phyloP scores from a whole-genome alignment of 768 basidiomycete genomes.

The Coprinopsis strossmayeri region DNA sequence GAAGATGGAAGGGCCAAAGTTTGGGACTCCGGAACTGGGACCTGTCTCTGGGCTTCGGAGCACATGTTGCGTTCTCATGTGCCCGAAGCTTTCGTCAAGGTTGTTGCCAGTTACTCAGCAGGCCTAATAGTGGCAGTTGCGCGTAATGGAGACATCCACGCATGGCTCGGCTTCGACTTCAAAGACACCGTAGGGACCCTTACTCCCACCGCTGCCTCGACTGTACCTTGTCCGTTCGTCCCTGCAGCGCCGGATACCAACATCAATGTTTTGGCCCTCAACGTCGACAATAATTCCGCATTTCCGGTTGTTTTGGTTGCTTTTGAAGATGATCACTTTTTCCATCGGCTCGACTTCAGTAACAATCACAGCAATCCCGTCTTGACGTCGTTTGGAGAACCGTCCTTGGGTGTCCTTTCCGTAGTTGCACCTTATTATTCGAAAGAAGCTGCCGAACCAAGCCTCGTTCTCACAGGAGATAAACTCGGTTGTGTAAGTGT shows the following conservation, averaged over 20 bases:
- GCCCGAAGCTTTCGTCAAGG: slow-evolving; percentile 44
- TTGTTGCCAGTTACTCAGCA: slow-evolving; percentile 34
- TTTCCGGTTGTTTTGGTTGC: slow-evolving; percentile 40
- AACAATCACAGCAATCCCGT: slow-evolving; percentile 22
- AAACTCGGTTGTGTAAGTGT: slow-evolving; percentile 56
- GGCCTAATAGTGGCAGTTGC: slow-evolving; percentile 42
- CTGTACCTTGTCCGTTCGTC: slow-evolving; percentile 5
- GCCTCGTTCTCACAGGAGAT: slow-evolving; percentile 61
- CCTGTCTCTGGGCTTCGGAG: slow-evolving; percentile 61
- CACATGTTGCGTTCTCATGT: slow-evolving; percentile 25
- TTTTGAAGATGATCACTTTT: slow-evolving; percentile 40
- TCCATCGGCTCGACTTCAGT: slow-evolving; percentile 44
- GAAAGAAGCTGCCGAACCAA: slow-evolving; percentile 24
- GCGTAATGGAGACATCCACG: slow-evolving; percentile 47
- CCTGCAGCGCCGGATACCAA: slow-evolving; percentile 1
- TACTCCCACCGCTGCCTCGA: neutral
- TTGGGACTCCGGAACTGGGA: slow-evolving; percentile 54
- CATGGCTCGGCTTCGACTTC: slow-evolving; percentile 44
- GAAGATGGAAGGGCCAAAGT: slow-evolving; percentile 66
- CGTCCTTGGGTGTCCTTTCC: slow-evolving; percentile 44
- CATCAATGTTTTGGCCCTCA: slow-evolving; percentile 16
- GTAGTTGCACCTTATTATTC: slow-evolving; percentile 44
- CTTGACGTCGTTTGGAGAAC: slow-evolving; percentile 43
- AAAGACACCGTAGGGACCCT: neutral
- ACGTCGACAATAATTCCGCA: slow-evolving; percentile 21